Conservation (phyloP, 257 asterid genomes). For the Leonotis leonurus region DNA sequence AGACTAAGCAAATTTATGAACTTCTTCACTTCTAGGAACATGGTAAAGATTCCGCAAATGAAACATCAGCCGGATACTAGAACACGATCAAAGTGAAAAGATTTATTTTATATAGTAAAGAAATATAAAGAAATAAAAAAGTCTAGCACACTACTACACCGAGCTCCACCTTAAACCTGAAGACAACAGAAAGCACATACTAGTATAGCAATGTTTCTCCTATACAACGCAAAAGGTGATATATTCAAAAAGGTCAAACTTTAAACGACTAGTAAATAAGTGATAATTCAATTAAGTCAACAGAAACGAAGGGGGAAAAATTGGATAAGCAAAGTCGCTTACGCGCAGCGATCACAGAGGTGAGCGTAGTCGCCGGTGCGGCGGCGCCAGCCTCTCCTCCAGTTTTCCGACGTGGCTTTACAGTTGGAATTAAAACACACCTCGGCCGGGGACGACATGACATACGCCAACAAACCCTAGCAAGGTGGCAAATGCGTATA, state of each 20-base stretch:
- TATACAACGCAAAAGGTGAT: neutral
- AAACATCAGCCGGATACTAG: neutral
- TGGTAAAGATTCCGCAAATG: neutral
- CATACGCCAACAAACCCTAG: conserved; percentile 24
- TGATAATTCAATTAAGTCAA: conserved; percentile 10
- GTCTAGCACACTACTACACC: neutral
- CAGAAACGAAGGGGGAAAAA: neutral
- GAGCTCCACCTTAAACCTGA: conserved; percentile 9
- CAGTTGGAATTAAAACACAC: conserved; percentile 82
- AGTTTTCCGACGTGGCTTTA: conserved; percentile 40
- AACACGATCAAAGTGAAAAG: conserved; percentile 3
- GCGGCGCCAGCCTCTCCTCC: conserved; percentile 89
- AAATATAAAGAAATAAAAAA: neutral
- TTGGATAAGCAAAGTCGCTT: conserved; percentile 20
- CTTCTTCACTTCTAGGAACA: neutral
- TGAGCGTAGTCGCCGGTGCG: conserved; percentile 90
- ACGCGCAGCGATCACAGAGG: conserved; percentile 98
- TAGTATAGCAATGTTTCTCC: neutral
- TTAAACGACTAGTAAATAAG: neutral
- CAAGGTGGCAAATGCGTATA: neutral
- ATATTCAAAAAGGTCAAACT: neutral
- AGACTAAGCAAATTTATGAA: neutral
- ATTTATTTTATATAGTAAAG: no score
- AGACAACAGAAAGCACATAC: neutral
- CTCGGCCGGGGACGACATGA: conserved; percentile 27